Evolutionary conservation across 179 eudicot genomes (phyloP).

Genomic region (Actinidia arguta): DNA sequence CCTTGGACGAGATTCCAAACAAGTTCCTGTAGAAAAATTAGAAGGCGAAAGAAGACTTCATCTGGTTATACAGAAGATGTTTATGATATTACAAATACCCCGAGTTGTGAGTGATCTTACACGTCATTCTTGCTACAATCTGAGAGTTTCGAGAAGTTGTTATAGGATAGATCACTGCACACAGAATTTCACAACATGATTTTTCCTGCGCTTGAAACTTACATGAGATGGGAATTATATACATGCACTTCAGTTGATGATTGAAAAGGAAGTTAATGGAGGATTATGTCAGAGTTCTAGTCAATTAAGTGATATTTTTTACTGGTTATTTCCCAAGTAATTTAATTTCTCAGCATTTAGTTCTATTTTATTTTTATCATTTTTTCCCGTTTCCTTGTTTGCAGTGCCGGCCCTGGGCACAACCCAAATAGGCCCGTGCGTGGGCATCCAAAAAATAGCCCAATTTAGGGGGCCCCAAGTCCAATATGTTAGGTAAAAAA

Average conservation of each 20-base stretch:
- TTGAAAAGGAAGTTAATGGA: neutral
- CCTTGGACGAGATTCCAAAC: slow-evolving; percentile 37
- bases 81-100: neutral
- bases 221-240: neutral
- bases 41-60: neutral
- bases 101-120: slow-evolving; percentile 27
- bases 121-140: slow-evolving; percentile 17
- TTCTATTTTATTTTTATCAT: too few relatives aligned
- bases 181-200: neutral
- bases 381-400: too few relatives aligned
- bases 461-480: too few relatives aligned
- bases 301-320: neutral
- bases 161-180: slow-evolving; percentile 52
- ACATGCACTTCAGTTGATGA: neutral
- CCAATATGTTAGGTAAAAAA: too few relatives aligned
- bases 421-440: too few relatives aligned
- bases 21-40: slow-evolving; percentile 36
- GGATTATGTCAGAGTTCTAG: neutral
- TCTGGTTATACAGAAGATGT: neutral
- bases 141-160: slow-evolving; percentile 29
- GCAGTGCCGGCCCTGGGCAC: too few relatives aligned
- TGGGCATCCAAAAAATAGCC: too few relatives aligned
- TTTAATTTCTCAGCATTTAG: neutral
- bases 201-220: neutral
- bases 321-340: neutral